phyloP scores from a whole-genome alignment of 306 rosid species.

The Cucurbita moschata region DNA sequence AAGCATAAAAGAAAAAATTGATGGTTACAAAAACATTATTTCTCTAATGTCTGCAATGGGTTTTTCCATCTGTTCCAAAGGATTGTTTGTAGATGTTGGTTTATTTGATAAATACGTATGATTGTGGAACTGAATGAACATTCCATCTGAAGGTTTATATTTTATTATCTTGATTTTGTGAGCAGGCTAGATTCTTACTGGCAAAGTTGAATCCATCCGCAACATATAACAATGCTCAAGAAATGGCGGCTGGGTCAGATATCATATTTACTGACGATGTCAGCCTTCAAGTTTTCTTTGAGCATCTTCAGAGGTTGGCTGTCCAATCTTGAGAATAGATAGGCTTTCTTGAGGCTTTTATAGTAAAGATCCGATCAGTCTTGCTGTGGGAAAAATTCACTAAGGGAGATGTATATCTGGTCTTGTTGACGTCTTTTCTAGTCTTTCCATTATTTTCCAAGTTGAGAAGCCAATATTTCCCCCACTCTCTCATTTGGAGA shows the following conservation, averaged over 20 bases:
- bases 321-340: constrained; percentile 69
- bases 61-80: not conserved
- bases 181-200: constrained; percentile 84
- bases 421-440: constrained; percentile 24
- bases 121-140: not conserved
- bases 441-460: constrained; percentile 33
- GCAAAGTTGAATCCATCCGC: constrained; percentile 98
- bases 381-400: constrained; percentile 21
- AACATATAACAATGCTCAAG: constrained; percentile 76
- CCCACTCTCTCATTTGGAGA: constrained; percentile 29
- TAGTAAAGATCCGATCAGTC: constrained; percentile 19
- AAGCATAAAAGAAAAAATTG: not conserved
- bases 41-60: not conserved
- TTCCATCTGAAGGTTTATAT: not conserved
- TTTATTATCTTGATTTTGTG: not conserved
- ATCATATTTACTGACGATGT: constrained; percentile 93
- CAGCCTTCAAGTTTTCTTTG: constrained; percentile 93
- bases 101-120: not conserved
- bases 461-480: constrained; percentile 21
- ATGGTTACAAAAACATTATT: not conserved
- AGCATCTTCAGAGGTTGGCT: constrained; percentile 95
- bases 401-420: constrained; percentile 24
- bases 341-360: constrained; percentile 18
- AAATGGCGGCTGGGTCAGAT: constrained; percentile 84
- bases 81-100: not conserved